Conservation (phyloP, 73 alveolate genomes). For the Paramecium caudatum region DNA sequence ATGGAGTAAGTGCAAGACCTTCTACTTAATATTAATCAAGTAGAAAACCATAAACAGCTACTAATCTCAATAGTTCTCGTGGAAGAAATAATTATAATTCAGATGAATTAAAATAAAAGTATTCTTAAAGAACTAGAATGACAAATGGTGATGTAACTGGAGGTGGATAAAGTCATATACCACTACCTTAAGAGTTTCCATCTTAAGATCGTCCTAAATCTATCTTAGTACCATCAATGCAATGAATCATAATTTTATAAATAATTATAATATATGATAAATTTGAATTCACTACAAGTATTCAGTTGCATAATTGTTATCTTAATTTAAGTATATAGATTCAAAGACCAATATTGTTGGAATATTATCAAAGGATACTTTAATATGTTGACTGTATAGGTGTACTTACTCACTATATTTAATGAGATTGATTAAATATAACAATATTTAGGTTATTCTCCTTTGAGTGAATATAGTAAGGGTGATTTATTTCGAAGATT, state of each 20-base stretch:
- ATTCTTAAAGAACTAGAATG: conserved; percentile 20
- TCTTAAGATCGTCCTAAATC: conserved; percentile 7
- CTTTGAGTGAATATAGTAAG: background rate
- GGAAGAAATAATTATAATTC: background rate
- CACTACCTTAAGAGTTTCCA: background rate
- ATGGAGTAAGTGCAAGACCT: conserved; percentile 69
- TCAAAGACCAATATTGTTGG: background rate
- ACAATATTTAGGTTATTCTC: background rate
- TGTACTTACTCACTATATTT: background rate
- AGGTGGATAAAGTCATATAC: background rate
- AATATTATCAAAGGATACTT: conserved; percentile 13
- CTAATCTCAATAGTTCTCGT: conserved; percentile 1
- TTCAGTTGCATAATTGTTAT: background rate
- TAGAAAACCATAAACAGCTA: background rate
- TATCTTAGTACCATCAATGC: background rate
- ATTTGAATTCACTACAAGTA: background rate
- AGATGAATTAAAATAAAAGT: conserved; percentile 18
- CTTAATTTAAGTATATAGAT: conserved; percentile 16
- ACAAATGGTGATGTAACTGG: background rate
- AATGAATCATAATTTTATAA: conserved; percentile 4
- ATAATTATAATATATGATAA: background rate
- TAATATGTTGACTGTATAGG: conserved; percentile 9
- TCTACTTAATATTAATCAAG: conserved; percentile 21
- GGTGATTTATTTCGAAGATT: background rate
- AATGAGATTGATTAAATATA: background rate